These are phyloP conservation scores for Lavandula angustifolia DNA, from an alignment of 257 asterid genomes.

Conservation along the genomic window DNA sequence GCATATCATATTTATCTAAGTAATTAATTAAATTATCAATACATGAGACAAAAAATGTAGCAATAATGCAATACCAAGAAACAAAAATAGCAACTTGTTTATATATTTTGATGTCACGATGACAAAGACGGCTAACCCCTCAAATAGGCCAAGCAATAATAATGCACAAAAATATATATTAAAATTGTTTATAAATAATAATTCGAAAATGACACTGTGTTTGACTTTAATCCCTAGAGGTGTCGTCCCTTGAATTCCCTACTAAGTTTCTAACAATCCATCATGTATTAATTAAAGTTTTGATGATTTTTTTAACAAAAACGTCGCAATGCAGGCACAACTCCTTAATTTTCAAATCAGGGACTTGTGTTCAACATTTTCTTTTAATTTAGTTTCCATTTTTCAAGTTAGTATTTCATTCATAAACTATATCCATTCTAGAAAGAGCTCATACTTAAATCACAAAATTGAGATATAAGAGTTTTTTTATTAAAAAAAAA, in stretches of 20 bases:
- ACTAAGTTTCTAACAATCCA: conserved; percentile 15
- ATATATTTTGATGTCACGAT: background rate
- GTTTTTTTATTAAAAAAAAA: no score
- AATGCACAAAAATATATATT: background rate
- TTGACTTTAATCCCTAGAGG: conserved; percentile 33
- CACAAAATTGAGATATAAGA: no score
- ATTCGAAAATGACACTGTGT: conserved; percentile 41
- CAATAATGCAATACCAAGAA: conserved; percentile 21
- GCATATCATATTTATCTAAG: no score
- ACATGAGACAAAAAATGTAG: background rate
- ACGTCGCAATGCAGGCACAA: conserved; percentile 11
- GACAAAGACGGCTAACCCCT: conserved; percentile 14
- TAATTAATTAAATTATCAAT: background rate
- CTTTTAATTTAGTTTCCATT: no score
- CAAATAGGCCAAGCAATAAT: conserved; percentile 9
- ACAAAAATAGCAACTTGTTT: conserved; percentile 31
- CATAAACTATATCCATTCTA: no score
- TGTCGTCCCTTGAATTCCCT: conserved; percentile 27
- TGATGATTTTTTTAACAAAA: background rate
- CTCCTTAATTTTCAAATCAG: conserved; percentile 10
- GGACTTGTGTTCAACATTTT: background rate
- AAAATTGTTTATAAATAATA: conserved; percentile 6
- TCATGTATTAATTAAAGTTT: conserved; percentile 18
- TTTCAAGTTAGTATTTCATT: no score
- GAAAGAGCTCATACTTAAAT: no score